phyloP scores from a whole-genome alignment of 306 rosid genomes.

The Rosa multiflora region DNA sequence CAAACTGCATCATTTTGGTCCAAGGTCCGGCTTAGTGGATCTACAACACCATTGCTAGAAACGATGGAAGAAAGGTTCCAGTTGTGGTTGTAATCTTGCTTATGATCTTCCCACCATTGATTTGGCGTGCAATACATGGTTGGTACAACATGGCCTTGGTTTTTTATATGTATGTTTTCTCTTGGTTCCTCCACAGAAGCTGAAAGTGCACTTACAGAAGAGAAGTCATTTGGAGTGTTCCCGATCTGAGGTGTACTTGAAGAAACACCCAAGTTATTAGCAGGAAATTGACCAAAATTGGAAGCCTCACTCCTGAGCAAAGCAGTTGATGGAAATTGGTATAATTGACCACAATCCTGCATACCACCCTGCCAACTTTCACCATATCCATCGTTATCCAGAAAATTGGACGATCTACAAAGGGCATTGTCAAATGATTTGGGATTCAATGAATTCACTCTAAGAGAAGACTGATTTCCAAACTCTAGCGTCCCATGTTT shows the following conservation, averaged over 20 bases:
- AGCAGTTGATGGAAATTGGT: conserved; percentile 49
- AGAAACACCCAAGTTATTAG: conserved; percentile 35
- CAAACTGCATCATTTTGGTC: conserved; percentile 40
- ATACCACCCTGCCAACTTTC: conserved; percentile 34
- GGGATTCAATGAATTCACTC: conserved; percentile 11
- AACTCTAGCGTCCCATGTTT: background rate
- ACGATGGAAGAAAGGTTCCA: conserved; percentile 26
- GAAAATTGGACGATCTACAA: conserved; percentile 45
- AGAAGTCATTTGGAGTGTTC: conserved; percentile 38
- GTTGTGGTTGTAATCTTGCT: conserved; percentile 30
- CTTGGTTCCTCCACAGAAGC: conserved; percentile 42
- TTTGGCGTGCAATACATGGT: conserved; percentile 23
- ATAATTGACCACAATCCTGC: conserved; percentile 49
- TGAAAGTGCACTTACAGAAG: conserved; percentile 37
- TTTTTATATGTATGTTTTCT: conserved; percentile 24
- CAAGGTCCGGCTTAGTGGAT: conserved; percentile 33
- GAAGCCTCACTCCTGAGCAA: conserved; percentile 42
- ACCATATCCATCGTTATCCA: conserved; percentile 47
- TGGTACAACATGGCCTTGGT: conserved; percentile 43
- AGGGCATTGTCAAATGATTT: conserved; percentile 30
- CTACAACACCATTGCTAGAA: conserved; percentile 25
- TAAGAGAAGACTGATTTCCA: conserved; percentile 43
- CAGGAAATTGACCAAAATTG: conserved; percentile 40
- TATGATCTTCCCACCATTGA: conserved; percentile 53
- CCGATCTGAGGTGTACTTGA: conserved; percentile 32